A percentile compares a stretch with the other conserved stretches of the same genome.
Conservation (phyloP, 1,284 basidiomycete species). For the Ganoderma sp. region DNA sequence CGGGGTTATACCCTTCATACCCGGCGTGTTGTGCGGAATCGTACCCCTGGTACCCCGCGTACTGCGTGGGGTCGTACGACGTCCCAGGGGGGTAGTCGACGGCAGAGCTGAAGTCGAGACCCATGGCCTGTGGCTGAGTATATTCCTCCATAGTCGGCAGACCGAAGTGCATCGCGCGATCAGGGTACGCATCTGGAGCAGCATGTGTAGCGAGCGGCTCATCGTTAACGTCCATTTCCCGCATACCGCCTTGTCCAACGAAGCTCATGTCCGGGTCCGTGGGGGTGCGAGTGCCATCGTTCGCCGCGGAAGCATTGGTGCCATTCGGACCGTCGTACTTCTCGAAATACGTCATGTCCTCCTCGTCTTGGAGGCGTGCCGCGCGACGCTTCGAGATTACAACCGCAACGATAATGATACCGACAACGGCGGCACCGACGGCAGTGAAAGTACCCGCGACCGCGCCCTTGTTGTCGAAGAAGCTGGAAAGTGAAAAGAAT, state of each 20-base stretch:
- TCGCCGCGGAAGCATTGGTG: constrained; percentile 11
- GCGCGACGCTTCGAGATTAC: constrained; percentile 35
- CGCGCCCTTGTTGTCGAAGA: constrained; percentile 43
- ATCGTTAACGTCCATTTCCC: constrained; percentile 33
- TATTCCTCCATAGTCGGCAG: constrained; percentile 29
- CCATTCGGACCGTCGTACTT: constrained; percentile 34
- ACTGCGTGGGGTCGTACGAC: constrained; percentile 34
- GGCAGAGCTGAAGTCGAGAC: constrained; percentile 27
- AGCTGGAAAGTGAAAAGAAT: constrained; percentile 31
- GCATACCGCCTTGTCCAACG: constrained; percentile 10
- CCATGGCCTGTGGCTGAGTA: constrained; percentile 27
- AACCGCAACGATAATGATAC: constrained; percentile 28
- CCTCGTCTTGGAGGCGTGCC: constrained; percentile 36
- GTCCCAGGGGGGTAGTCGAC: constrained; percentile 39
- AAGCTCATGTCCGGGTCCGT: constrained; percentile 25
- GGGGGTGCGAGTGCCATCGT: constrained; percentile 1
- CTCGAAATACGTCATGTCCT: constrained; percentile 43
- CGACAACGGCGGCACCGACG: constrained; percentile 36
- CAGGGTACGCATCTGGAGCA: constrained; percentile 40
- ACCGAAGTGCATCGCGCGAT: constrained; percentile 43
- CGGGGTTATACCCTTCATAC: constrained; percentile 28
- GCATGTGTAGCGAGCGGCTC: constrained; percentile 36
- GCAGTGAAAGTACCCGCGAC: constrained; percentile 42
- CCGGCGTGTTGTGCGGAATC: constrained; percentile 24
- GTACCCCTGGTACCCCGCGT: constrained; percentile 16